phyloP scores from a whole-genome alignment of 2,329 filamentous ascomycete species.

The Catunica adiposa region DNA sequence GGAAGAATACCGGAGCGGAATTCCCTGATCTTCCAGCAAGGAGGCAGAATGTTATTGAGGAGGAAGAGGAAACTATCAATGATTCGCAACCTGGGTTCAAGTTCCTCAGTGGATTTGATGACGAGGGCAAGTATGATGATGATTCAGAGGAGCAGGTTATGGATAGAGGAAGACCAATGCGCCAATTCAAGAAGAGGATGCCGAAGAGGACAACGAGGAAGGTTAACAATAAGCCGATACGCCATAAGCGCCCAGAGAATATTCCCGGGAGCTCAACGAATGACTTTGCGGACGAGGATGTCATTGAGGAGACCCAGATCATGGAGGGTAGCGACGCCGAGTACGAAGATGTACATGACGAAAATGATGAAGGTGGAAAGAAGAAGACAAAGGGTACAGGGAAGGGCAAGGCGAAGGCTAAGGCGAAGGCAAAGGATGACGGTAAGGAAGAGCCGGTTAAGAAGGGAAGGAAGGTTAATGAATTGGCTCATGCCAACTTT shows the following conservation, averaged over 20 bases:
- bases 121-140: conserved; percentile 42
- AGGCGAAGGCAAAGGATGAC: conserved; percentile 8
- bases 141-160: conserved; percentile 33
- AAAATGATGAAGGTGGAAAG: neutral
- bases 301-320: conserved; percentile 26
- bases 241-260: conserved; percentile 30
- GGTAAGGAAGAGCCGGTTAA: conserved; percentile 20
- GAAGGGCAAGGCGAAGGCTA: conserved; percentile 18
- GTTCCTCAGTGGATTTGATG: conserved; percentile 45
- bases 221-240: conserved; percentile 44
- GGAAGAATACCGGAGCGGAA: conserved; percentile 20
- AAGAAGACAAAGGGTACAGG: conserved; percentile 18
- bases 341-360: conserved; percentile 19
- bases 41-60: neutral
- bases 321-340: conserved; percentile 18
- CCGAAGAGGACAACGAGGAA: conserved; percentile 61
- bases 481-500: conserved; percentile 49
- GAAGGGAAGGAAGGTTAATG: conserved; percentile 43
- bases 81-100: conserved; percentile 28
- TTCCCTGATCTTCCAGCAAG: conserved; percentile 13
- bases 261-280: conserved; percentile 16
- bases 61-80: conserved; percentile 21
- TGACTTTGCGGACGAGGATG: conserved; percentile 19
- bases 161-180: conserved; percentile 41
- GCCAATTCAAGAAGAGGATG: conserved; percentile 66